Evolutionary conservation across 495 filamentous ascomycete species (phyloP).

Genomic region (Penicillium atrosanguineum): DNA sequence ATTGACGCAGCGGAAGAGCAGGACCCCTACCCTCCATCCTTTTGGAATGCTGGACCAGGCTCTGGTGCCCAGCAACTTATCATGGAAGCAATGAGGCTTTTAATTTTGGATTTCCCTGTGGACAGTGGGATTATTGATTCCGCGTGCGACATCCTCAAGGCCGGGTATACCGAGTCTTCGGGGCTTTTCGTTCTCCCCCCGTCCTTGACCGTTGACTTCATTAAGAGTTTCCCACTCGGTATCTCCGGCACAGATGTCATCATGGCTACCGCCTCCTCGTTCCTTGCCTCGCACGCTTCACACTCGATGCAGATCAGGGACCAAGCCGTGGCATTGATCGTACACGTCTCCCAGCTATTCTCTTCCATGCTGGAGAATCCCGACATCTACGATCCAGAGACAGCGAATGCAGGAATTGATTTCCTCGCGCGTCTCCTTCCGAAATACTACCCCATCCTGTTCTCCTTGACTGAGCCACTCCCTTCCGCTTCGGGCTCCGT

Average conservation of each 20-base stretch:
- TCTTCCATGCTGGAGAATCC: conserved; percentile 57
- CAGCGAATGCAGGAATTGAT: conserved; percentile 73
- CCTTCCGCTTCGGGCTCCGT: conserved; percentile 5
- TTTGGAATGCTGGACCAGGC: conserved; percentile 60
- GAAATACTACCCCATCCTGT: conserved; percentile 52
- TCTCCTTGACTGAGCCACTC: conserved; percentile 29
- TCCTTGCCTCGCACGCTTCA: conserved; percentile 59
- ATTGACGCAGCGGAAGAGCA: conserved; percentile 46
- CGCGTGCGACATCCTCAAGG: conserved; percentile 70
- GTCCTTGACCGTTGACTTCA: conserved; percentile 65
- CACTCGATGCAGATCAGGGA: conserved; percentile 51
- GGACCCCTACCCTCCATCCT: conserved; percentile 43
- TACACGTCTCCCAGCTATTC: conserved; percentile 65
- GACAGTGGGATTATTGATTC: conserved; percentile 72
- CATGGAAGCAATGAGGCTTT: conserved; percentile 47
- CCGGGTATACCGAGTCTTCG: conserved; percentile 74
- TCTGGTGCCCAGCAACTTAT: conserved; percentile 56
- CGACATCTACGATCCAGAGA: conserved; percentile 65
- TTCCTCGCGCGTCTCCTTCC: conserved; percentile 65
- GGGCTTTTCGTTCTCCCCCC: conserved; percentile 78
- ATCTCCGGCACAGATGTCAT: conserved; percentile 71
- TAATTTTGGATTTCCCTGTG: conserved; percentile 53
- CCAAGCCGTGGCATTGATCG: conserved; percentile 55
- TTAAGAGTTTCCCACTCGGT: conserved; percentile 57
- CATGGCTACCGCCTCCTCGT: conserved; percentile 73